A percentile compares a stretch with the other conserved stretches of the same genome.
Conservation (phyloP, 73 alveolate species). For the Effrenium voratum region DNA sequence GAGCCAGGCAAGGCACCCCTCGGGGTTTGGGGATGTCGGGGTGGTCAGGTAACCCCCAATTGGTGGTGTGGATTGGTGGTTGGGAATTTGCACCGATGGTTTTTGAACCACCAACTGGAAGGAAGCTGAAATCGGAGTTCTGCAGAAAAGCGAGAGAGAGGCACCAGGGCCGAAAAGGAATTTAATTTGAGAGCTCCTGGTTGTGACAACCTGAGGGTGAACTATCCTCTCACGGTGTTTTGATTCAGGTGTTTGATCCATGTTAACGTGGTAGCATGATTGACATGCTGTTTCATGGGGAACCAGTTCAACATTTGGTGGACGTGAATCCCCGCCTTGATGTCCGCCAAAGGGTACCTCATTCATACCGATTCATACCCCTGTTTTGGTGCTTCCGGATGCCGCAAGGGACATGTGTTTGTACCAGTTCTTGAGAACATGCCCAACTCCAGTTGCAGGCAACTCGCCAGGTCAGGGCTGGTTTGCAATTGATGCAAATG, state of each 20-base stretch:
- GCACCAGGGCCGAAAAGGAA: too few relatives aligned
- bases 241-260: too few relatives aligned
- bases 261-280: too few relatives aligned
- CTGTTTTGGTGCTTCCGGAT: too few relatives aligned
- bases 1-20: not conserved
- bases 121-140: not conserved
- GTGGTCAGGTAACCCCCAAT: not conserved
- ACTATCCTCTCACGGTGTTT: too few relatives aligned
- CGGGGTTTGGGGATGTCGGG: not conserved
- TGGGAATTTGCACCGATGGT: not conserved
- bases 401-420: not conserved
- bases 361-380: too few relatives aligned
- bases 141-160: too few relatives aligned
- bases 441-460: not conserved
- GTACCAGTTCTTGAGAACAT: not conserved
- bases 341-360: not conserved
- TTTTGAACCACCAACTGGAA: not conserved
- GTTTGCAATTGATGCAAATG: not conserved
- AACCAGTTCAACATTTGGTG: not conserved
- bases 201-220: too few relatives aligned
- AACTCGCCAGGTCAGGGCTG: slow-evolving; percentile 22
- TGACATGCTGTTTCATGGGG: not conserved
- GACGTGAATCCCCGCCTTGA: not conserved
- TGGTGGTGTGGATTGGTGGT: not conserved
- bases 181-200: too few relatives aligned